phyloP scores from a whole-genome alignment of 108 stramenopile genomes.

The Aurantiochytrium sp. region DNA sequence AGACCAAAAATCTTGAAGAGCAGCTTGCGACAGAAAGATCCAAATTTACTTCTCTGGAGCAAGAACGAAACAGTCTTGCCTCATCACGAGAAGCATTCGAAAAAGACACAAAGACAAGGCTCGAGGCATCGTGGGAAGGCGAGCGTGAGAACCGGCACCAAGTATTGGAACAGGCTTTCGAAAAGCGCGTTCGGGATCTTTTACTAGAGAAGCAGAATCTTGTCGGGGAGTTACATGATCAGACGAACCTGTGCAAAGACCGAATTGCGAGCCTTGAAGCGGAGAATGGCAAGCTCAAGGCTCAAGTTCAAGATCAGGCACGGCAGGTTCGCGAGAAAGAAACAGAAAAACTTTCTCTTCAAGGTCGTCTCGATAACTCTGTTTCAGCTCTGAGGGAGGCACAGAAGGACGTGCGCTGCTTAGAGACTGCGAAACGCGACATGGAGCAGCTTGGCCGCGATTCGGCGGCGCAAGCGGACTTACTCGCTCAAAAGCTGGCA shows the following conservation, averaged over 20 bases:
- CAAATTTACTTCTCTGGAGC: not conserved
- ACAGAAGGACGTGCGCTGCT: not conserved
- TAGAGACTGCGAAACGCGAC: not conserved
- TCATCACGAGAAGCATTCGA: not conserved
- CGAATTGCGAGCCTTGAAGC: not conserved
- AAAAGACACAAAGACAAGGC: not conserved
- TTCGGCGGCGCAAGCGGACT: not conserved
- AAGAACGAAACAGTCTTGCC: not conserved
- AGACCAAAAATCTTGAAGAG: not conserved
- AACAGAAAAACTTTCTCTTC: not conserved
- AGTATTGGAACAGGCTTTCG: not conserved
- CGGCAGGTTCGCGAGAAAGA: not conserved
- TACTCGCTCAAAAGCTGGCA: not conserved
- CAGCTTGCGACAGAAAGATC: not conserved
- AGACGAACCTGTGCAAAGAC: not conserved
- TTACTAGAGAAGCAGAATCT: not conserved
- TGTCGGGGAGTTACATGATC: not conserved
- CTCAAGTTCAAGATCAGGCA: not conserved
- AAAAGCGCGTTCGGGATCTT: not conserved
- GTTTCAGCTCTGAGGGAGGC: not conserved
- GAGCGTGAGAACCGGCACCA: not conserved
- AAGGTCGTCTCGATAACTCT: not conserved
- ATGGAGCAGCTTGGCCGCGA: not conserved
- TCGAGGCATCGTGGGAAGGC: not conserved
- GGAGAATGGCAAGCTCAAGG: not conserved